These are phyloP conservation scores for Pythium phragmiticola DNA, from an alignment of 352 stramenopile species.

Conservation along the genomic window DNA sequence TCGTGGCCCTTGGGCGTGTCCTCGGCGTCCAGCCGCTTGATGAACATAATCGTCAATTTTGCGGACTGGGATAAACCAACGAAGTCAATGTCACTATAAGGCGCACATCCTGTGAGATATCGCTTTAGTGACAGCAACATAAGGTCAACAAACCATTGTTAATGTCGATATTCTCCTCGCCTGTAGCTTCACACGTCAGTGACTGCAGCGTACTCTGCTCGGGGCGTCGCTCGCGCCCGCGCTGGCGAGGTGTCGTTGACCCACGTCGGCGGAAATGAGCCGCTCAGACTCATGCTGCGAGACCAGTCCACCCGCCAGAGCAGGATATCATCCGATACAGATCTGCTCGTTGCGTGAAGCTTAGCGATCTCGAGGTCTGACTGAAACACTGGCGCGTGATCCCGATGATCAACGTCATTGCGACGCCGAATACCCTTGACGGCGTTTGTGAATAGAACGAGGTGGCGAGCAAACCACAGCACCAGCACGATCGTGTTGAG, in stretches of 20 bases:
- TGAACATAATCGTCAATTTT: constrained; percentile 39
- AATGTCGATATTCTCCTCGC: background rate
- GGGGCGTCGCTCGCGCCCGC: background rate
- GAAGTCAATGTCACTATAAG: constrained; percentile 4
- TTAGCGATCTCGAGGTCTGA: constrained; percentile 8
- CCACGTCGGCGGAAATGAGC: constrained; percentile 6
- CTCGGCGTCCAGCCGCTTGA: constrained; percentile 48
- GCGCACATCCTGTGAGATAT: background rate
- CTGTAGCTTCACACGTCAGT: background rate
- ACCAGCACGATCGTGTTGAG: constrained; percentile 43
- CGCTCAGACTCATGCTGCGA: constrained; percentile 17
- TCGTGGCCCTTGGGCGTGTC: constrained; percentile 56
- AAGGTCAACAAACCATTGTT: background rate
- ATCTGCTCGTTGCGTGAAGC: background rate
- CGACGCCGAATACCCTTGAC: constrained; percentile 22
- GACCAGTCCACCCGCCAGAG: constrained; percentile 3
- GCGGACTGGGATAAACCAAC: background rate
- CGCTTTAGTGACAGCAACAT: background rate
- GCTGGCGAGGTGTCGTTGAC: background rate
- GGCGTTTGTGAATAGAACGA: constrained; percentile 39
- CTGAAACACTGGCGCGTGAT: background rate
- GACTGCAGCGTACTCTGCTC: constrained; percentile 8
- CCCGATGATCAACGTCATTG: background rate
- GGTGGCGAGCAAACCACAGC: constrained; percentile 27
- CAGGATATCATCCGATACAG: background rate